Conservation (phyloP, 2,329 filamentous ascomycete species). For the Penicillium vulpinum region DNA sequence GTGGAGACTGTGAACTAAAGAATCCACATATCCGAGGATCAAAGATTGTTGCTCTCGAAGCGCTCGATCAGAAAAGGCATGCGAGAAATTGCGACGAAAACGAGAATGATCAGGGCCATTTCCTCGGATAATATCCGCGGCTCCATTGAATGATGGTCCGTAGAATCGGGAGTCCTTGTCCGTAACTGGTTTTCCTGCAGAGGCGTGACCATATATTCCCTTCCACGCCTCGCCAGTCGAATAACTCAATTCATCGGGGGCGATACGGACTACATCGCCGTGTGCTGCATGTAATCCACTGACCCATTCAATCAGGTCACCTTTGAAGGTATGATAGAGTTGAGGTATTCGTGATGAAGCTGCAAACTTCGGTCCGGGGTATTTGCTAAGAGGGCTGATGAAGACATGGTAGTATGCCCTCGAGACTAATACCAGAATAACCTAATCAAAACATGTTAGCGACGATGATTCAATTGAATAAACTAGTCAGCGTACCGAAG, state of each 20-base stretch:
- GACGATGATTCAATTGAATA: background rate
- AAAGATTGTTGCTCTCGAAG: background rate
- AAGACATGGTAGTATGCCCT: background rate
- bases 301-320: background rate
- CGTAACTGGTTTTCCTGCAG: background rate
- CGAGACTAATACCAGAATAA: background rate
- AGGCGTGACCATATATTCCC: background rate
- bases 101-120: background rate
- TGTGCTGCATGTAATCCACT: background rate
- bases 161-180: background rate
- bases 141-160: background rate
- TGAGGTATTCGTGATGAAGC: background rate
- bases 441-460: background rate
- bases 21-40: background rate
- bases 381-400: background rate
- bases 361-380: background rate
- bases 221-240: background rate
- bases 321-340: background rate
- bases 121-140: background rate
- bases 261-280: background rate
- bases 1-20: background rate
- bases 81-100: background rate
- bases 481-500: background rate
- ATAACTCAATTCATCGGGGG: background rate
- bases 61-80: background rate